These are phyloP conservation scores for Cokeromyces recurvatus DNA, from an alignment of 371 early-diverging fungal species.

Conservation along the genomic window DNA sequence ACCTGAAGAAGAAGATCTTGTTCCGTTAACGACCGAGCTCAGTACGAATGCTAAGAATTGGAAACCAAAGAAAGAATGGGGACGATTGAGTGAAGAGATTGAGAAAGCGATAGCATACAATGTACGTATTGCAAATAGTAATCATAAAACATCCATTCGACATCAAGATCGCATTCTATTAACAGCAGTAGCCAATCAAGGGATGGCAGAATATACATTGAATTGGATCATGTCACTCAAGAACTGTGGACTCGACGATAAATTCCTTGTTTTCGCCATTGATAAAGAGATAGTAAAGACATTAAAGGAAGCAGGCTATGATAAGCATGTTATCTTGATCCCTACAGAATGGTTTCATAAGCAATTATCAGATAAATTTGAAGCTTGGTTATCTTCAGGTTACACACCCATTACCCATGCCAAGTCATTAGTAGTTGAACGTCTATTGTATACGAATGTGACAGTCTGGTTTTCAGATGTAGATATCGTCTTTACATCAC, in stretches of 20 bases:
- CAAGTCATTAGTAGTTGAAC: conserved; percentile 33
- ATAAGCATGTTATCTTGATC: conserved; percentile 24
- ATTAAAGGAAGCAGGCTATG: conserved; percentile 20
- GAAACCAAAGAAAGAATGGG: conserved; percentile 16
- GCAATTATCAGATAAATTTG: conserved; percentile 22
- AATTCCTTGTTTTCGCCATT: conserved; percentile 34
- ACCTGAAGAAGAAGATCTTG: conserved; percentile 17
- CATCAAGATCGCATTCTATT: conserved; percentile 22
- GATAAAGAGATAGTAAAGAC: conserved; percentile 23
- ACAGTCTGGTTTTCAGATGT: conserved; percentile 52
- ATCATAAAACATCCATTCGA: too few relatives aligned
- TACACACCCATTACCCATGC: conserved; percentile 35
- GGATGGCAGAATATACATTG: conserved; percentile 37
- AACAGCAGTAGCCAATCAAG: conserved; percentile 33
- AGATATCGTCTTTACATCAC: conserved; percentile 43
- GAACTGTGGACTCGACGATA: conserved; percentile 19
- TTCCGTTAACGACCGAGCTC: conserved; percentile 6
- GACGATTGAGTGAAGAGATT: conserved; percentile 8
- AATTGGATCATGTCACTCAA: conserved; percentile 37
- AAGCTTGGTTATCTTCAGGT: conserved; percentile 19
- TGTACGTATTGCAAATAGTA: not conserved
- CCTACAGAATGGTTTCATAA: conserved; percentile 31
- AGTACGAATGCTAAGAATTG: conserved; percentile 8
- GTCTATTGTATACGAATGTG: conserved; percentile 24
- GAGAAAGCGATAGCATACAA: conserved; percentile 12